Evolutionary conservation across 352 stramenopile species (phyloP), one percentile per base, ranked within the genome.

Genomic region (Phytophthora constricta): DNA sequence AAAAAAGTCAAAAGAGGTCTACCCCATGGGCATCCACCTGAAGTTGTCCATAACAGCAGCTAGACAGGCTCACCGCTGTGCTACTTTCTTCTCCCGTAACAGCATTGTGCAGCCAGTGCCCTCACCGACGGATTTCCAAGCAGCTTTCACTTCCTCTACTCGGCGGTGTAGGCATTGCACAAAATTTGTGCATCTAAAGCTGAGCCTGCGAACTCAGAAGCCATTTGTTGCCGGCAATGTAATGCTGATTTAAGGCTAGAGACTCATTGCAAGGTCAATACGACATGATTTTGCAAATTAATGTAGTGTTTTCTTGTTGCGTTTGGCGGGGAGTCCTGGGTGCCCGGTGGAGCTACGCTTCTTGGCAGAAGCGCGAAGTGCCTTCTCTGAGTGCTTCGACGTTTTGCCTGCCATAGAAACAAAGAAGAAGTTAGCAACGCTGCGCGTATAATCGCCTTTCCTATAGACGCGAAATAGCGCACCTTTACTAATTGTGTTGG

Each of bases 361-460:
- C 53, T 89, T 89, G 39, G 61, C 80, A 45, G 41, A 47, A 47
- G 67, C 55, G 0, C 77, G 80, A 41, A 77, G 66, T 16, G 72
- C 69, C 34, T 89, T 87, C 68, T 89, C 80, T 20, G 80, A 78
- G 48, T 82, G 67, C 57, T 86, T 89, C 2, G 81, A 68, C 26
- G 71, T 69, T 67, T 87, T 89, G 25, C 80, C 80, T 85, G 49
- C n/a, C n/a, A n/a, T n/a, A 28, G 8, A 50, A 51, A n/a, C n/a
- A n/a, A n/a, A n/a, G n/a, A n/a, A n/a, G n/a, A n/a, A n/a, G n/a
- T n/a, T n/a, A n/a, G n/a, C n/a, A n/a, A n/a, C n/a, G n/a, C n/a
- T n/a, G n/a, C n/a, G n/a, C n/a, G n/a, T n/a, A n/a, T n/a, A n/a
- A n/a, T n/a, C n/a, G n/a, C n/a, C 31, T 37, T 13, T 13, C 31